Evolutionary conservation across 306 rosid species (phyloP), one percentile per base, ranked within the genome.

Genomic region (Oxytropis ochrocephala): DNA sequence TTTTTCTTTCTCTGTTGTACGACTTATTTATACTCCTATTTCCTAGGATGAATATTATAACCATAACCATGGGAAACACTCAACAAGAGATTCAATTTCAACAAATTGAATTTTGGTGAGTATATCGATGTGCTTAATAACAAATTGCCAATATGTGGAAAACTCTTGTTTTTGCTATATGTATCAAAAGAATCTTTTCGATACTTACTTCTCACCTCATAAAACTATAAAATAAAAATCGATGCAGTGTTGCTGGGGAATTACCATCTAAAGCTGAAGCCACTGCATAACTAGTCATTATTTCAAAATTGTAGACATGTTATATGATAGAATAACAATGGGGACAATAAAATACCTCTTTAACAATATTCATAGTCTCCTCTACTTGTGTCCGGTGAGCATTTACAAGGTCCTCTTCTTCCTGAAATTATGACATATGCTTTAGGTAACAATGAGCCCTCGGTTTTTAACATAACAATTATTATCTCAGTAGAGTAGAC

Each of bases 341-440:
- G 30, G 55, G 66, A 44, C 43, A 65, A 30, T 82, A 41, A 54
- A 61, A 38, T 89, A 95, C 99, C 99, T 91, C 96, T 75, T 73
- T 87, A 70, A 95, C 97, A 77, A 91, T 91, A 83, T 80, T 95
- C 99, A 95, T 91, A 5, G 99, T 91, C 61, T 95, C 99, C 84
- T 95, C 99, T 17, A 95, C 99, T 82, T 91, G 99, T 61, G 86
- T 95, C 57, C 99, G 85, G 79, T 95, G 99, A 75, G 99, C 99
- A 79, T 75, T 91, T 78, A 95, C 95, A 44, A 95, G 96, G 82
- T 95, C 95, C 84, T 91, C 97, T 87, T 95, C 99, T 74, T 91
- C 99, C 99, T 95, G 89, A 48, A 80, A 80, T 68, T 18, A 72
- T 56, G 33, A 61, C 78, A 68, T 43, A 55, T 10, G 52, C 13